These are phyloP conservation scores for Drechslerella coelobrocha DNA, from an alignment of 2,329 filamentous ascomycete genomes.

Conservation along the genomic window DNA sequence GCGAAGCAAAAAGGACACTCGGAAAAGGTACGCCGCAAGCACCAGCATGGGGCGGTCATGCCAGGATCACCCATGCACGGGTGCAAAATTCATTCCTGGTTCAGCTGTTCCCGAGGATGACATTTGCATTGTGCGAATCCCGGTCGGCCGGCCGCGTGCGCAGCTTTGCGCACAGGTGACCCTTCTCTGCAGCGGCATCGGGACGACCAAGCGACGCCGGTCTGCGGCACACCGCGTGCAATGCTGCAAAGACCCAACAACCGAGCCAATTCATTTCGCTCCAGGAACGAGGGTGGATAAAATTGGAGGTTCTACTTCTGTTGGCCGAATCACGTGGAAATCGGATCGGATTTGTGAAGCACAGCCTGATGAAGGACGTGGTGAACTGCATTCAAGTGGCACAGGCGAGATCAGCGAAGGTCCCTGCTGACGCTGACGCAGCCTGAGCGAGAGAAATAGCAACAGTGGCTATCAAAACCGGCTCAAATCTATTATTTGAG, in stretches of 20 bases:
- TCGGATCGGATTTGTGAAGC: not conserved
- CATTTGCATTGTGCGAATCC: conserved; percentile 14
- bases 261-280: not conserved
- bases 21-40: conserved; percentile 9
- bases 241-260: not conserved
- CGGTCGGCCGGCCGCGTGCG: conserved; percentile 27
- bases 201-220: conserved; percentile 29
- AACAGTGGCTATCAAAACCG: conserved; percentile 4
- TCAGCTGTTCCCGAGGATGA: conserved; percentile 19
- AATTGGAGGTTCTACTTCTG: not conserved
- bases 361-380: not conserved
- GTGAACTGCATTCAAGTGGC: not conserved
- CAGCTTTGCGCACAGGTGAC: conserved; percentile 6
- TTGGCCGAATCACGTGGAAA: not conserved
- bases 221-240: conserved; percentile 17
- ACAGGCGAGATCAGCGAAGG: not conserved
- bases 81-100: conserved; percentile 30
- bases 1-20: conserved; percentile 15
- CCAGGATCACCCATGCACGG: conserved; percentile 40
- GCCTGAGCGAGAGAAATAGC: not conserved
- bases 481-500: not conserved
- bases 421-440: not conserved
- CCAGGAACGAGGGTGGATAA: not conserved
- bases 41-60: conserved; percentile 1
- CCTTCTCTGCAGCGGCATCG: conserved; percentile 37